Conservation (phyloP, 768 basidiomycete genomes). For the Calocybe cyanea region DNA sequence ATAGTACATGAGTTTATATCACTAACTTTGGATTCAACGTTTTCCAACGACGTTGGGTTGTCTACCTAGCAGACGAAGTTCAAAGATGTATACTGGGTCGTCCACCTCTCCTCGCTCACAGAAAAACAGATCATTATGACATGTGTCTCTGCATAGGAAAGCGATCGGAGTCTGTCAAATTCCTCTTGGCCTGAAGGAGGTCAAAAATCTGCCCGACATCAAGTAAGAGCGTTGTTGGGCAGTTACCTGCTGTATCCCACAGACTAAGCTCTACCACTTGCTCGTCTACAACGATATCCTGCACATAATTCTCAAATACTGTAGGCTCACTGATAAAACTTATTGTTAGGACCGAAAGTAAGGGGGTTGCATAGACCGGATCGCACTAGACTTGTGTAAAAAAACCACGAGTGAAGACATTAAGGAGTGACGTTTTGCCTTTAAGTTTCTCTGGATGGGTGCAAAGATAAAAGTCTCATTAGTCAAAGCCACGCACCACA, state of each 20-base stretch:
- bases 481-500: constrained; percentile 56
- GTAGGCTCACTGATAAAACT: constrained; percentile 67
- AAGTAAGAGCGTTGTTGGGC: constrained; percentile 16
- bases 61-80: constrained; percentile 58
- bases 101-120: constrained; percentile 36
- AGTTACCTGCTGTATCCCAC: constrained; percentile 95
- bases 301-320: constrained; percentile 97
- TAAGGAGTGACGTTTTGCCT: constrained; percentile 84
- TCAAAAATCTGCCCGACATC: constrained; percentile 19
- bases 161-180: constrained; percentile 87
- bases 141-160: constrained; percentile 97
- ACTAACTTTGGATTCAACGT: constrained; percentile 85
- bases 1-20: background rate
- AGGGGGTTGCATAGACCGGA: background rate
- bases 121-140: constrained; percentile 97
- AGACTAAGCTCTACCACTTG: constrained; percentile 86
- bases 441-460: constrained; percentile 14
- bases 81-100: background rate
- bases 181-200: constrained; percentile 79
- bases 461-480: constrained; percentile 3
- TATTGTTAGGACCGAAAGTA: constrained; percentile 5
- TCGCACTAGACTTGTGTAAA: constrained; percentile 93
- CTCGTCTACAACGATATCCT: constrained; percentile 84
- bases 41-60: constrained; percentile 92
- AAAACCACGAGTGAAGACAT: constrained; percentile 87